A percentile compares a stretch with the other conserved stretches of the same genome.
These are phyloP conservation scores for Phytophthora crassamura DNA, from an alignment of 352 stramenopile genomes.

Conservation along the genomic window DNA sequence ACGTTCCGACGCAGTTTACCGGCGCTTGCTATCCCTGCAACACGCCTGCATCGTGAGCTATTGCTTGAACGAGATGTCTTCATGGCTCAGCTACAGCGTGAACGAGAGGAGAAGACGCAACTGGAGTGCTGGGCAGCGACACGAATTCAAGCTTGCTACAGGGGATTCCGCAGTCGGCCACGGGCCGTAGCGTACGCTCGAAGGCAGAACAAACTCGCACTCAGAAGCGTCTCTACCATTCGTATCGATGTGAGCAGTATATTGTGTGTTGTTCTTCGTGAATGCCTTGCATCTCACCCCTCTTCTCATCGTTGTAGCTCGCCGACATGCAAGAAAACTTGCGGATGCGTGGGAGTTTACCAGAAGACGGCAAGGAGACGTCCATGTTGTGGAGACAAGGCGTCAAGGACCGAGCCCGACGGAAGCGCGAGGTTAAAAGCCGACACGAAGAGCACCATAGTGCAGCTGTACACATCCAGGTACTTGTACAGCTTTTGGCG, in stretches of 20 bases:
- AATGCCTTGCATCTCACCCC: background rate
- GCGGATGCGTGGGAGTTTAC: constrained; percentile 18
- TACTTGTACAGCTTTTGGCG: constrained; percentile 6
- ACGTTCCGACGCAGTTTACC: constrained; percentile 60
- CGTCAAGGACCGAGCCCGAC: constrained; percentile 46
- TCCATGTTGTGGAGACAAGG: constrained; percentile 53
- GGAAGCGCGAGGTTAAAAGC: constrained; percentile 51
- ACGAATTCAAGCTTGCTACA: constrained; percentile 71
- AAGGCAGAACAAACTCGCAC: constrained; percentile 29
- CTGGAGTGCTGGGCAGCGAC: constrained; percentile 70
- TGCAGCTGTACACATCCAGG: constrained; percentile 59
- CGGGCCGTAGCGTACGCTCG: constrained; percentile 51
- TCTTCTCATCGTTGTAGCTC: constrained; percentile 38
- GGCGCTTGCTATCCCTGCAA: constrained; percentile 53
- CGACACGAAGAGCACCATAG: constrained; percentile 47
- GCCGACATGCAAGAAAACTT: constrained; percentile 56
- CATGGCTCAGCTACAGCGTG: constrained; percentile 59
- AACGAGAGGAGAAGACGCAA: constrained; percentile 53
- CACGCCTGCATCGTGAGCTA: constrained; percentile 62
- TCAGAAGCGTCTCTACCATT: constrained; percentile 18
- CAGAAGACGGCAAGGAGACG: constrained; percentile 18
- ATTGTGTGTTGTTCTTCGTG: constrained; percentile 13
- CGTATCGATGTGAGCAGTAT: background rate
- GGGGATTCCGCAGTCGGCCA: constrained; percentile 56
- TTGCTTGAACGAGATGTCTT: constrained; percentile 62